Evolutionary conservation across 148 eudicot genomes (phyloP), one percentile per base, ranked within the genome.

Genomic region (Persicaria maculosa): DNA sequence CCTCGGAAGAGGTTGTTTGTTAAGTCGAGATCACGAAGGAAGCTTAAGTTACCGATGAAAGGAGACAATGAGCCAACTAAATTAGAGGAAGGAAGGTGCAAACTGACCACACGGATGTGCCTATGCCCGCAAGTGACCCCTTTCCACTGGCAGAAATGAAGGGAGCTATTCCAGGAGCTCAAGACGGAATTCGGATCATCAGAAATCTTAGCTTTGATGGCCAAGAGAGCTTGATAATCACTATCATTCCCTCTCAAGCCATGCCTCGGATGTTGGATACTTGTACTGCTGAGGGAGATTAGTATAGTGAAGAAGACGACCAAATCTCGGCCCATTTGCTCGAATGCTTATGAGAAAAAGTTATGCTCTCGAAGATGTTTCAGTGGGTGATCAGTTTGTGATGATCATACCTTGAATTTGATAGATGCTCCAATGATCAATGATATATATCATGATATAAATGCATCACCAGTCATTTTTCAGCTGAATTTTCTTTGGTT

Each of bases 1-100:
- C 81, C 84, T 6, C 10, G 16, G 25, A 82, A 76, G n/a, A 25
- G 76, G 15, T 82, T 61, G 69, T 4, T 5, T 44, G 6, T 0
- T 11, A 73, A 3, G 10, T 9, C 6, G 1, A 80, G 17, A 3
- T 19, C 48, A 0, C 44, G 50, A 6, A 80, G 79, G 44, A 80
- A 80, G 12, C 79, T 80, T 2, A 80, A 46, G 71, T 80, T 80
- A 17, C 83, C 79, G 8, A 80, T 45, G 3, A 12, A 72, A 53
- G 79, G 79, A 3, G 79, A 80, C 47, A 76, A 20, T 4, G 74
- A 46, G 17, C 83, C 83, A 1, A 40, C 70, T 43, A 80, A 55
- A 0, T 50, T 57, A 4, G 46, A 47, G 9, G 52, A 6, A 43
- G 44, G 1, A 22, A 80, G 72, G 10, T 20, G 10, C 2, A 80